Base-by-base conservation (phyloP, 139 green algal species). In the Tetraselmis chui region DNA sequence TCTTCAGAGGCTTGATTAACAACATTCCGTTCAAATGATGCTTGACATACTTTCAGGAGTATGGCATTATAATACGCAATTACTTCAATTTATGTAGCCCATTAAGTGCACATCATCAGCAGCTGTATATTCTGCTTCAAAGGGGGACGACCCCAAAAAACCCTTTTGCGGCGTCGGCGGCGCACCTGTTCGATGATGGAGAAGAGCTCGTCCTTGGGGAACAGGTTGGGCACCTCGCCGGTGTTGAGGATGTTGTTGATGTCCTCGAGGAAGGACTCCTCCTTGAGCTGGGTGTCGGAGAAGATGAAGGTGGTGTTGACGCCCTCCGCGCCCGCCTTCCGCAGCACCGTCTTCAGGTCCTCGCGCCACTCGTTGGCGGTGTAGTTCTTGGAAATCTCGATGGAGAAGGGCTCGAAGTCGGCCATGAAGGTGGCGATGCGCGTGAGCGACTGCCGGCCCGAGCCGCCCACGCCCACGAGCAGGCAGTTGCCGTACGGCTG, bases 191-290 rank as follows among this genome's bases (percentile, higher is more conserved):
- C 83, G n/a, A 74, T 31, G 76, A 86, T 81, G 75, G 11, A 28
- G 31, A 84, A 80, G 31, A 86, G 22, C 82, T 85, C 77, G 58
- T 84, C 75, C 76, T 85, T 83, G 26, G 82, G 31, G 28, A 84
- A 84, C 30, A 90, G 31, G 59, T 88, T 90, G 77, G 87, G 83
- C 29, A 90, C 87, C 79, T 91, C 86, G 76, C 86, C 88, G 1
- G 90, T 94, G 85, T 96, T 96, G 79, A 96, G 91, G 77, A 96
- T 84, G 87, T 96, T 96, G 67, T 88, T 92, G 67, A 96, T 85
- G 86, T 96, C 92, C 85, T 96, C 91, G 67, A 96, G 84, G 31
- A 95, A 94, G 0, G 77, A 84, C 85, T 96, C 92, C 28, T 87
- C 28, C 84, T 93, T 92, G 80, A 95, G 92, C 86, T 95, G 92